These are phyloP conservation scores for Coniochaeta sp. DNA, from an alignment of 2,329 filamentous ascomycete species.

Conservation along the genomic window DNA sequence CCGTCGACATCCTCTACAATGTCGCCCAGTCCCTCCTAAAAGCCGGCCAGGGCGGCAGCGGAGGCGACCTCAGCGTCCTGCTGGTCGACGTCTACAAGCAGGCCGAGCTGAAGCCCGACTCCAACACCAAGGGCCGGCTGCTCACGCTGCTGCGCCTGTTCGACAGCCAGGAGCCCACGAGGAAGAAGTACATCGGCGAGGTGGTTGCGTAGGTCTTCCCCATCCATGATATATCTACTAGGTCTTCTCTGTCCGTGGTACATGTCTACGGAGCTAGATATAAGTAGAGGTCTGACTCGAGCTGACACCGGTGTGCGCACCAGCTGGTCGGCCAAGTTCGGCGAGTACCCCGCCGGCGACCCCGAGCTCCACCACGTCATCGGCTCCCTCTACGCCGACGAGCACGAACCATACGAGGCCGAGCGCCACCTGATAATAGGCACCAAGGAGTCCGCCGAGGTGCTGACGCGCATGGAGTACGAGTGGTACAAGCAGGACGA, in stretches of 20 bases:
- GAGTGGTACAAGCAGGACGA: slow-evolving; percentile 89
- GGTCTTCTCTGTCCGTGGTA: no score
- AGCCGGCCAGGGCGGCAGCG: slow-evolving; percentile 88
- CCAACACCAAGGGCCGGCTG: slow-evolving; percentile 65
- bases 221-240: no score
- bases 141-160: slow-evolving; percentile 77
- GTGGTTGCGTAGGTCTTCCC: slow-evolving; percentile 69
- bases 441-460: slow-evolving; percentile 78
- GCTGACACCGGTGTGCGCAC: not conserved
- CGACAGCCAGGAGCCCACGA: slow-evolving; percentile 73
- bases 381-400: slow-evolving; percentile 83
- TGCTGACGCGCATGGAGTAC: slow-evolving; percentile 79
- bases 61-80: slow-evolving; percentile 82
- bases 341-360: slow-evolving; percentile 85
- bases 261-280: not conserved
- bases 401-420: slow-evolving; percentile 87
- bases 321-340: slow-evolving; percentile 78
- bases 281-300: not conserved
- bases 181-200: slow-evolving; percentile 87
- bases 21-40: slow-evolving; percentile 82
- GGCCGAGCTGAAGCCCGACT: slow-evolving; percentile 70
- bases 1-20: slow-evolving; percentile 77
- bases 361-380: slow-evolving; percentile 91
- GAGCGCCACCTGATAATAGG: slow-evolving; percentile 85
- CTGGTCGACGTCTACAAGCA: slow-evolving; percentile 88